Evolutionary conservation across 73 alveolate genomes (phyloP).

Genomic region (Breviolum minutum): DNA sequence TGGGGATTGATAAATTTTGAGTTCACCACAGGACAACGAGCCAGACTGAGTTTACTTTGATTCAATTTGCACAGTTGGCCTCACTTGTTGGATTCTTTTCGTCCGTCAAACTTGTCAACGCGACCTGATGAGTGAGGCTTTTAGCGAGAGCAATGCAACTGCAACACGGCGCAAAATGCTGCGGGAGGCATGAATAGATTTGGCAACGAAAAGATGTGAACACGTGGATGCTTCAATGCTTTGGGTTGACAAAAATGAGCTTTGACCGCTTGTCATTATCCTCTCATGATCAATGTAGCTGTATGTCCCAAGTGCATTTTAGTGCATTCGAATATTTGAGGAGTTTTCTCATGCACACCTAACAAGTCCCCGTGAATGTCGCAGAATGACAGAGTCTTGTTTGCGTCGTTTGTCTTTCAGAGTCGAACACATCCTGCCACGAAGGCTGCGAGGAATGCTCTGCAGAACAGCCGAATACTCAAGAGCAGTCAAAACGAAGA

Average conservation of each 20-base stretch:
- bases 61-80: no score
- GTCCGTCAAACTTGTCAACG: not conserved
- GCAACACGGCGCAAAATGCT: slow-evolving; percentile 22
- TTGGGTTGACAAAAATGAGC: not conserved
- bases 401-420: not conserved
- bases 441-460: slow-evolving; percentile 7
- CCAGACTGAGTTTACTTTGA: no score
- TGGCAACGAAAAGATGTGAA: not conserved
- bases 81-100: no score
- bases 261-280: not conserved
- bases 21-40: no score
- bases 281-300: not conserved
- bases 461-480: slow-evolving; percentile 2
- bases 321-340: not conserved
- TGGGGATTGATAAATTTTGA: no score
- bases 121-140: not conserved
- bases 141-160: slow-evolving; percentile 12
- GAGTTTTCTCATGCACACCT: not conserved
- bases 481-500: not conserved
- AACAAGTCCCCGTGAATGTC: no score
- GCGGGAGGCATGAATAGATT: not conserved
- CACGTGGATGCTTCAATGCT: not conserved
- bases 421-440: not conserved
- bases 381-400: not conserved
- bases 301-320: not conserved